A percentile compares a stretch with the other conserved stretches of the same genome.
Evolutionary conservation across 2,329 filamentous ascomycete species (phyloP).

Genomic region (Chrysoporthe cubensis): DNA sequence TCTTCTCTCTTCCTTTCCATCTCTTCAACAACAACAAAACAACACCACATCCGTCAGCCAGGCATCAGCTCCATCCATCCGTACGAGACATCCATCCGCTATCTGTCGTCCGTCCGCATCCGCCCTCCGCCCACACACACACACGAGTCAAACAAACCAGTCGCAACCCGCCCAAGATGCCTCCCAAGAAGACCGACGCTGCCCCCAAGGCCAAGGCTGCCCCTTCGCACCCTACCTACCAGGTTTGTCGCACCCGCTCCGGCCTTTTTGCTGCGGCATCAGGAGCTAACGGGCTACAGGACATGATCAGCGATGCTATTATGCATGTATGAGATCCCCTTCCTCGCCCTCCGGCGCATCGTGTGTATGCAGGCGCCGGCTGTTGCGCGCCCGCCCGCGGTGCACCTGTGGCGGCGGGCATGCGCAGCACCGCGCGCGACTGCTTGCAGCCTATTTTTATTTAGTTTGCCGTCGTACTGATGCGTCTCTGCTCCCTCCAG

Average conservation of each 20-base stretch:
- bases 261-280: conserved; percentile 30
- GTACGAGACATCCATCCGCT: conserved; percentile 29
- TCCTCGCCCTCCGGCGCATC: conserved; percentile 45
- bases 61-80: conserved; percentile 29
- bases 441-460: conserved; percentile 9
- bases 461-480: conserved; percentile 41
- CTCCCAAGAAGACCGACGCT: conserved; percentile 60
- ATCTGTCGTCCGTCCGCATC: background rate
- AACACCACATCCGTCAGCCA: conserved; percentile 29
- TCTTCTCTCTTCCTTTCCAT: background rate
- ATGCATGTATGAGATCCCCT: conserved; percentile 55
- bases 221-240: conserved; percentile 58
- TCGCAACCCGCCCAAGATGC: conserved; percentile 48
- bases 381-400: conserved; percentile 9
- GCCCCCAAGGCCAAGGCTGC: conserved; percentile 54
- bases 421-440: background rate
- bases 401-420: background rate
- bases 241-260: conserved; percentile 49
- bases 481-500: conserved; percentile 44
- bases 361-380: conserved; percentile 28
- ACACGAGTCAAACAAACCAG: conserved; percentile 21
- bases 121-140: too few species aligned
- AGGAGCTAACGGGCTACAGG: conserved; percentile 49
- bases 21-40: conserved; percentile 18
- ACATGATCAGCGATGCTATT: conserved; percentile 67